These are phyloP conservation scores for Achaetomium macrosporum DNA, from an alignment of 2,329 filamentous ascomycete genomes.

Conservation along the genomic window DNA sequence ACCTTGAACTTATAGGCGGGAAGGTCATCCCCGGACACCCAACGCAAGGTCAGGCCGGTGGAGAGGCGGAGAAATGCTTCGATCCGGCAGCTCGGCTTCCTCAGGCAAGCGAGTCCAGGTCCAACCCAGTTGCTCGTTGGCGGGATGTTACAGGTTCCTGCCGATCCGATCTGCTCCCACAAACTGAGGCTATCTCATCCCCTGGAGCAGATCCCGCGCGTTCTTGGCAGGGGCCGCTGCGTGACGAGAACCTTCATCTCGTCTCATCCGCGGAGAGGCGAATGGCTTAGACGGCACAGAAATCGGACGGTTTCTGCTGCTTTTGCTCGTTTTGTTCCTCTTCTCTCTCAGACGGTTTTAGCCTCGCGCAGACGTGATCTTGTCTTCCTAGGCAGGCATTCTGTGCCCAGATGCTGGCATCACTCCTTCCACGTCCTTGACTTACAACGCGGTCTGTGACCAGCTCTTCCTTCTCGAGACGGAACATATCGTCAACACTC, in stretches of 20 bases:
- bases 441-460: constrained; percentile 6
- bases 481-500: background rate
- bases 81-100: background rate
- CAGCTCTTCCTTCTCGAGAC: background rate
- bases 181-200: background rate
- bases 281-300: too few species aligned
- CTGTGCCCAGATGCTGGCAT: constrained; percentile 12
- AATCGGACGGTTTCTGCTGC: background rate
- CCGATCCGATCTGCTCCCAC: constrained; percentile 1
- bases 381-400: background rate
- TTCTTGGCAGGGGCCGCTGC: background rate
- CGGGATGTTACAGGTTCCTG: background rate
- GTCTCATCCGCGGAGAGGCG: too few species aligned
- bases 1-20: background rate
- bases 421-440: background rate
- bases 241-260: background rate
- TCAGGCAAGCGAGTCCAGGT: background rate
- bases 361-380: background rate
- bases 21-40: background rate
- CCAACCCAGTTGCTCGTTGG: background rate
- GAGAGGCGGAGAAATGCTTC: background rate
- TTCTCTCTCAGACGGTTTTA: background rate
- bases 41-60: background rate
- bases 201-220: background rate
- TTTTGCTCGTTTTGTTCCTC: background rate